A percentile compares a stretch with the other conserved stretches of the same genome.
phyloP scores from a whole-genome alignment of 1,284 basidiomycete species.

The Athelia psychrophila region DNA sequence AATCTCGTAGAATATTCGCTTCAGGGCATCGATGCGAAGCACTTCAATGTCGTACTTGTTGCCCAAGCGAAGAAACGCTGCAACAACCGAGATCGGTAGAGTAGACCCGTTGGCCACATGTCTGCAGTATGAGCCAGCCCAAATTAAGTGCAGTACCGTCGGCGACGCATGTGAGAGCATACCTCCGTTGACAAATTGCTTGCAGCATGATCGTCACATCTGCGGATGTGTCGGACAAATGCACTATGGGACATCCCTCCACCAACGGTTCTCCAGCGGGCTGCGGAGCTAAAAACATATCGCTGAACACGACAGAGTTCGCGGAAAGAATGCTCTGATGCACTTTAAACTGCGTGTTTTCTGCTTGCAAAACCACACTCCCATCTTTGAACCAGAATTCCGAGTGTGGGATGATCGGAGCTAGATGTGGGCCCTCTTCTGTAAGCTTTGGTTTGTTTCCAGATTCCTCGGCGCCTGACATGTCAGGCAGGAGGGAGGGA shows the following conservation, averaged over 20 bases:
- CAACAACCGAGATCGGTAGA: background rate
- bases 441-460: too few species aligned
- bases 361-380: constrained; percentile 20
- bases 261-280: constrained; percentile 11
- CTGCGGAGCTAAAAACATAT: constrained; percentile 16
- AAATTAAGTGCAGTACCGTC: too few species aligned
- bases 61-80: constrained; percentile 1
- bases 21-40: background rate
- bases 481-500: too few species aligned
- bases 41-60: background rate
- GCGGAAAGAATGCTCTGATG: constrained; percentile 13
- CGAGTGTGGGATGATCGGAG: too few species aligned
- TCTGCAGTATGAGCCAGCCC: background rate
- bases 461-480: too few species aligned
- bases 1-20: background rate
- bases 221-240: constrained; percentile 15
- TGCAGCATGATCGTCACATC: constrained; percentile 24
- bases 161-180: constrained; percentile 12
- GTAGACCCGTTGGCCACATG: background rate
- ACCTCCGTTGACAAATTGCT: constrained; percentile 18
- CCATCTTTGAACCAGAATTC: constrained; percentile 19
- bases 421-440: too few species aligned
- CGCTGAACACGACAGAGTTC: constrained; percentile 17
- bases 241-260: constrained; percentile 21
- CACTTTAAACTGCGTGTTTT: constrained; percentile 18